Conservation (phyloP, 2,329 filamentous ascomycete species). For the Chaetothyriales sp. region DNA sequence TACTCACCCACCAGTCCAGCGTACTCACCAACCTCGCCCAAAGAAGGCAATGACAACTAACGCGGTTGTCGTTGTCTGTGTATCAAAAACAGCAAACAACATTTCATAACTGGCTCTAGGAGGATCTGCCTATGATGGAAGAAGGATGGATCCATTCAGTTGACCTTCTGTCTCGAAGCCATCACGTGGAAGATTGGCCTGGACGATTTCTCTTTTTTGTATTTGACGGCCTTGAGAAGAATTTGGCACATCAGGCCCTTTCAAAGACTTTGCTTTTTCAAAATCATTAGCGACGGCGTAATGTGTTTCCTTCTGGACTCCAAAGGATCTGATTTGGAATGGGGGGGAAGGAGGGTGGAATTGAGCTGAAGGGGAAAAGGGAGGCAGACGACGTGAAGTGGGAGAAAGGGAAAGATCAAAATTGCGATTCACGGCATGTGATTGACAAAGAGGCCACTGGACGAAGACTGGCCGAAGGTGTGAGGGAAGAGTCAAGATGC, state of each 20-base stretch:
- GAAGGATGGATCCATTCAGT: conserved; percentile 18
- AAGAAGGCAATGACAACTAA: conserved; percentile 12
- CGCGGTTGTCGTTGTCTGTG: conserved; percentile 2
- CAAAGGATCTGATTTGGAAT: background rate
- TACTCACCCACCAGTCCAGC: conserved; percentile 37
- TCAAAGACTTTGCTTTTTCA: background rate
- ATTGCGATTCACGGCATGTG: background rate
- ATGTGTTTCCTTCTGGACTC: background rate
- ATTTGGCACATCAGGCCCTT: background rate
- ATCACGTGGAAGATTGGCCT: background rate
- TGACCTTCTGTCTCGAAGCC: conserved; percentile 15
- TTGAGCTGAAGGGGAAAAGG: background rate
- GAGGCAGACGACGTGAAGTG: too few relatives aligned
- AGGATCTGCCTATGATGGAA: conserved; percentile 1
- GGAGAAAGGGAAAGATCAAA: background rate
- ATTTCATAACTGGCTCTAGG: conserved; percentile 2
- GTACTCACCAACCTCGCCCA: conserved; percentile 24
- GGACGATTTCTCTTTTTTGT: background rate
- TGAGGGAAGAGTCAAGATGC: background rate
- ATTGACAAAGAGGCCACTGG: background rate
- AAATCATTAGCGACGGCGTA: conserved; percentile 1
- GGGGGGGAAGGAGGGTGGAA: background rate
- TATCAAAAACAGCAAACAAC: conserved; percentile 12
- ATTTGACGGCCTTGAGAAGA: background rate
- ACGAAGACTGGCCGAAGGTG: background rate